A percentile compares a stretch with the other conserved stretches of the same genome.
Conservation (phyloP, 140 eudicot genomes). For the Anethum foeniculum region DNA sequence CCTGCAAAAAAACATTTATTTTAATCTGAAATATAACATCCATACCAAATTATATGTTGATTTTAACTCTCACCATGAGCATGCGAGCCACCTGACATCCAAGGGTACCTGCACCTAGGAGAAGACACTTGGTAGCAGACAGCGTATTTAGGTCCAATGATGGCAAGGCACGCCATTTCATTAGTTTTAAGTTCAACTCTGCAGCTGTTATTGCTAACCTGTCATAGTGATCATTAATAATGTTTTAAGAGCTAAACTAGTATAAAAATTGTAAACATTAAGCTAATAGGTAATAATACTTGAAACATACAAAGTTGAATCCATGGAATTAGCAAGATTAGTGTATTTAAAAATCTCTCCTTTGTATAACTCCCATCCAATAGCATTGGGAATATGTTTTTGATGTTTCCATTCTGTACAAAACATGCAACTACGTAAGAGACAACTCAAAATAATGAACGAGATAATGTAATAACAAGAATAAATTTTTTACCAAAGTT, state of each 20-base stretch:
- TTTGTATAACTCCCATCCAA: constrained; percentile 67
- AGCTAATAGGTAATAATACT: not conserved
- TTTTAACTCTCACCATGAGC: constrained; percentile 68
- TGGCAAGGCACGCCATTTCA: constrained; percentile 95
- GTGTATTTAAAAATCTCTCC: constrained; percentile 42
- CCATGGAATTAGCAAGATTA: constrained; percentile 83
- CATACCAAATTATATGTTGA: not conserved
- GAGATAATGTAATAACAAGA: not conserved
- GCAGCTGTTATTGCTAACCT: constrained; percentile 87
- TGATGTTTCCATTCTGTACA: constrained; percentile 41
- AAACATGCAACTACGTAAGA: not conserved
- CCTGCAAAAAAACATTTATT: constrained; percentile 26
- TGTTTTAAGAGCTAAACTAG: not conserved
- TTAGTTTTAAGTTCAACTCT: constrained; percentile 85
- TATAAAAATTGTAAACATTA: too few species aligned
- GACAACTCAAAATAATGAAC: not conserved
- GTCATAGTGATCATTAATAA: constrained; percentile 12
- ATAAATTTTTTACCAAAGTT: constrained; percentile 25
- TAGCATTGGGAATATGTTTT: constrained; percentile 48
- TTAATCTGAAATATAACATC: not conserved
- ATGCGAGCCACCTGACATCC: constrained; percentile 98
- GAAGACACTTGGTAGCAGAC: constrained; percentile 70
- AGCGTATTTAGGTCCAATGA: constrained; percentile 55
- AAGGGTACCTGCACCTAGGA: constrained; percentile 93
- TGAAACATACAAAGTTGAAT: constrained; percentile 59